Percentiles rank a stretch among this genome's conserved stretches.
Conservation (phyloP, 495 filamentous ascomycete genomes). For the Annulohypoxylon nitens region DNA sequence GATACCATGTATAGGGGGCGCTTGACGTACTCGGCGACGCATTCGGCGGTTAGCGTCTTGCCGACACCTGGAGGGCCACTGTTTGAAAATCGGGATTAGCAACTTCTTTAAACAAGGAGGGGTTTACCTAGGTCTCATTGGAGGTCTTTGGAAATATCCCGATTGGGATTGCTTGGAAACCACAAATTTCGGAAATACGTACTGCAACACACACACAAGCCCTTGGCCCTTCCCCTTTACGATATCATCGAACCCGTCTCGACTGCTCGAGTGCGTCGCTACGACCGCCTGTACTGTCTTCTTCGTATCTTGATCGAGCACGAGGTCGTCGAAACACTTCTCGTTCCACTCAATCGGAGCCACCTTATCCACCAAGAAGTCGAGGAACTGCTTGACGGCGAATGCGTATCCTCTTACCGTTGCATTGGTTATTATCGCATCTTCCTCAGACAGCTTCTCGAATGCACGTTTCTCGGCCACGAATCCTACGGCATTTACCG, state of each 20-base stretch:
- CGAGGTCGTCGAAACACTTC: slow-evolving; percentile 65
- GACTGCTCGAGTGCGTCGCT: slow-evolving; percentile 50
- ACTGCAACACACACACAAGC: slow-evolving; percentile 58
- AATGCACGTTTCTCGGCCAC: slow-evolving; percentile 28
- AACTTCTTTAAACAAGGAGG: neutral
- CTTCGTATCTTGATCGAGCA: slow-evolving; percentile 65
- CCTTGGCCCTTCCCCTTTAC: slow-evolving; percentile 56
- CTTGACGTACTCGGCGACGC: slow-evolving; percentile 64
- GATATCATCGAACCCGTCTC: slow-evolving; percentile 54
- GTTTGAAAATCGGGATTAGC: slow-evolving; percentile 1
- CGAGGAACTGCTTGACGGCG: slow-evolving; percentile 47
- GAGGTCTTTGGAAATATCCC: neutral
- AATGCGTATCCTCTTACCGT: slow-evolving; percentile 56
- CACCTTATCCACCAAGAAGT: slow-evolving; percentile 53
- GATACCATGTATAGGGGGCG: slow-evolving; percentile 68
- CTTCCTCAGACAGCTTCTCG: slow-evolving; percentile 48
- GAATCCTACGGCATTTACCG: slow-evolving; percentile 13
- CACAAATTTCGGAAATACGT: slow-evolving; percentile 14
- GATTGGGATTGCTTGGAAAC: neutral
- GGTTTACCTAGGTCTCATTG: neutral
- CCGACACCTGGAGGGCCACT: slow-evolving; percentile 55
- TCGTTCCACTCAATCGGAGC: slow-evolving; percentile 50
- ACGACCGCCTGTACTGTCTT: slow-evolving; percentile 67
- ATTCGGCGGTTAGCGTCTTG: slow-evolving; percentile 59
- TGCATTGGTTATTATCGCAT: slow-evolving; percentile 48